phyloP scores from a whole-genome alignment of 495 filamentous ascomycete genomes.

The Penicillium tannophilum region DNA sequence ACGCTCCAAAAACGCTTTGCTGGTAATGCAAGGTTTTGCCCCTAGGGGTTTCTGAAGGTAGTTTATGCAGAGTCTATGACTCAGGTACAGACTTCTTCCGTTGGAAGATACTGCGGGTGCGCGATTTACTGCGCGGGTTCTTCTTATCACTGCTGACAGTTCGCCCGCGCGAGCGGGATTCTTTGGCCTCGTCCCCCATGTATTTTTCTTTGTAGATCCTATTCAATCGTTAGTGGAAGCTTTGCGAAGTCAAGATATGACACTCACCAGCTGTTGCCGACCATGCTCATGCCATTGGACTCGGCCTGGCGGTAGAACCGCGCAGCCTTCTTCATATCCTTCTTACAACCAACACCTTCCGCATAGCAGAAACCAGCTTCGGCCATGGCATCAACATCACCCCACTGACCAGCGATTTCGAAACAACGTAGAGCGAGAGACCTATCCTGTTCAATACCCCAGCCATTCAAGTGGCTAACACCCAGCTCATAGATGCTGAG shows the following conservation, averaged over 20 bases:
- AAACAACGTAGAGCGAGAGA: slow-evolving; percentile 86
- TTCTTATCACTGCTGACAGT: slow-evolving; percentile 56
- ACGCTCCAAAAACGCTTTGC: slow-evolving; percentile 26
- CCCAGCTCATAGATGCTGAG: slow-evolving; percentile 94
- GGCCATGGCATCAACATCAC: slow-evolving; percentile 90
- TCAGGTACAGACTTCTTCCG: slow-evolving; percentile 57
- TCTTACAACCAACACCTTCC: slow-evolving; percentile 84
- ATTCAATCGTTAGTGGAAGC: slow-evolving; percentile 16
- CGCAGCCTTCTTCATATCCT: slow-evolving; percentile 93
- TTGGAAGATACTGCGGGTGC: slow-evolving; percentile 67
- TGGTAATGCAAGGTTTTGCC: slow-evolving; percentile 1
- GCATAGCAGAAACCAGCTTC: slow-evolving; percentile 89
- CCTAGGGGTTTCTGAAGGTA: not conserved
- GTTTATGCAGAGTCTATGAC: slow-evolving; percentile 24
- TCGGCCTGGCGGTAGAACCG: slow-evolving; percentile 89
- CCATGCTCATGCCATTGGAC: slow-evolving; percentile 92
- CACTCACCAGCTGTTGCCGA: slow-evolving; percentile 93
- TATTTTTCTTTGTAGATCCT: slow-evolving; percentile 98
- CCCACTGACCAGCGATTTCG: slow-evolving; percentile 95
- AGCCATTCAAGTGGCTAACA: slow-evolving; percentile 96
- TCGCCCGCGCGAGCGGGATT: slow-evolving; percentile 37
- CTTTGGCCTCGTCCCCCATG: slow-evolving; percentile 66
- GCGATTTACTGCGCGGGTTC: slow-evolving; percentile 58
- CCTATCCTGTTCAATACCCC: slow-evolving; percentile 95
- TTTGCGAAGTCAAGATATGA: not conserved